Conservation (phyloP, 129 eudicot genomes). For the Erigeron canadensis region DNA sequence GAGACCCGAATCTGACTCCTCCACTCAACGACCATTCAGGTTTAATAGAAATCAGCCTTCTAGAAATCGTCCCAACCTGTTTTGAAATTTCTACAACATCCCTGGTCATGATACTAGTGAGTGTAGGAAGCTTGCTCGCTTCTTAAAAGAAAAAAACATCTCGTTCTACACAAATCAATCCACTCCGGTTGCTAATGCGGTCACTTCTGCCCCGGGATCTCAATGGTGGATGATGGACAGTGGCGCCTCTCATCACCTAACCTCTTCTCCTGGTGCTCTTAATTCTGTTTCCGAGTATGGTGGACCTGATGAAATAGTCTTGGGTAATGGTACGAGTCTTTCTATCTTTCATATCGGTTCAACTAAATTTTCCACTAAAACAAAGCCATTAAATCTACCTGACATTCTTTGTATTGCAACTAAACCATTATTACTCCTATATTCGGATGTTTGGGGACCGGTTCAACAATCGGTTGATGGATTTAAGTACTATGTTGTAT, state of each 20-base stretch:
- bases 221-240: background rate
- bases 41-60: background rate
- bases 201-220: background rate
- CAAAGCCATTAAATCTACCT: too few species aligned
- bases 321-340: too few species aligned
- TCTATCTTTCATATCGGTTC: too few species aligned
- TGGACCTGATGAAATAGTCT: too few species aligned
- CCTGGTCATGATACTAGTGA: background rate
- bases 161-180: background rate
- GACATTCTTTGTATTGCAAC: background rate
- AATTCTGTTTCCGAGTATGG: background rate
- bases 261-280: background rate
- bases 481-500: constrained; percentile 7
- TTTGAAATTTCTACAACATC: background rate
- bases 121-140: background rate
- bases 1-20: background rate
- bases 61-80: too few species aligned
- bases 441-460: constrained; percentile 14
- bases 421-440: constrained; percentile 10
- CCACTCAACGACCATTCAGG: background rate
- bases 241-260: background rate
- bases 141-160: background rate
- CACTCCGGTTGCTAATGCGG: background rate
- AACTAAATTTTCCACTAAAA: too few species aligned
- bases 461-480: constrained; percentile 4